These are phyloP conservation scores for Theileria annulata DNA, from an alignment of 169 alveolate species.

Conservation along the genomic window DNA sequence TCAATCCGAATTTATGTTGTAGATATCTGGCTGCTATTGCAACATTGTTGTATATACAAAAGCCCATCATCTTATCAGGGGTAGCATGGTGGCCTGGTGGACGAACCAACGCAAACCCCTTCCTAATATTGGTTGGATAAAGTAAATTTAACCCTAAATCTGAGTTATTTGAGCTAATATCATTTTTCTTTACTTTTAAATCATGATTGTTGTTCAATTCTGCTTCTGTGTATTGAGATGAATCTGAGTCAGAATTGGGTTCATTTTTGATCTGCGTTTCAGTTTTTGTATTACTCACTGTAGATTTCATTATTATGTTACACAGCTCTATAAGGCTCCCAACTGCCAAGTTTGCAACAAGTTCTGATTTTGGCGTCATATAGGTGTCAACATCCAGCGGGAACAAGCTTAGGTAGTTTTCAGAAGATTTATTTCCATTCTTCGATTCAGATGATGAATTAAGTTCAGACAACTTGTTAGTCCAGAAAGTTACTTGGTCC, in stretches of 20 bases:
- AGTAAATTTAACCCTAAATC: background rate
- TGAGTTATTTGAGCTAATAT: background rate
- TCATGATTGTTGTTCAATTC: background rate
- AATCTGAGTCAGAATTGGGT: background rate
- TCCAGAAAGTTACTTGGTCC: slow-evolving; percentile 5
- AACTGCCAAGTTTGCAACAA: slow-evolving; percentile 70
- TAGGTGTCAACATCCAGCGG: slow-evolving; percentile 64
- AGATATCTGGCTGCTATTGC: slow-evolving; percentile 91
- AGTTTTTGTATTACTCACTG: background rate
- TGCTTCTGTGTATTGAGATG: slow-evolving; percentile 1
- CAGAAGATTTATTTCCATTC: background rate
- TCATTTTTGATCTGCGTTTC: background rate
- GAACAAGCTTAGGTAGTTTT: background rate
- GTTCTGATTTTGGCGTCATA: slow-evolving; percentile 61
- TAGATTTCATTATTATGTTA: slow-evolving; percentile 41
- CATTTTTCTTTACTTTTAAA: background rate
- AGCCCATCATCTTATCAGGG: slow-evolving; percentile 79
- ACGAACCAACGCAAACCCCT: slow-evolving; percentile 76
- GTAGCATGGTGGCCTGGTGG: slow-evolving; percentile 82
- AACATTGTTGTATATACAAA: slow-evolving; percentile 89
- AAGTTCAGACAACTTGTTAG: background rate
- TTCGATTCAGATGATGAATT: background rate
- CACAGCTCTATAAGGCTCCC: slow-evolving; percentile 64
- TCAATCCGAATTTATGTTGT: slow-evolving; percentile 77
- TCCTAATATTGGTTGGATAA: slow-evolving; percentile 8